These are phyloP conservation scores for Pythium folliculosum DNA, from an alignment of 352 stramenopile species.

Conservation along the genomic window DNA sequence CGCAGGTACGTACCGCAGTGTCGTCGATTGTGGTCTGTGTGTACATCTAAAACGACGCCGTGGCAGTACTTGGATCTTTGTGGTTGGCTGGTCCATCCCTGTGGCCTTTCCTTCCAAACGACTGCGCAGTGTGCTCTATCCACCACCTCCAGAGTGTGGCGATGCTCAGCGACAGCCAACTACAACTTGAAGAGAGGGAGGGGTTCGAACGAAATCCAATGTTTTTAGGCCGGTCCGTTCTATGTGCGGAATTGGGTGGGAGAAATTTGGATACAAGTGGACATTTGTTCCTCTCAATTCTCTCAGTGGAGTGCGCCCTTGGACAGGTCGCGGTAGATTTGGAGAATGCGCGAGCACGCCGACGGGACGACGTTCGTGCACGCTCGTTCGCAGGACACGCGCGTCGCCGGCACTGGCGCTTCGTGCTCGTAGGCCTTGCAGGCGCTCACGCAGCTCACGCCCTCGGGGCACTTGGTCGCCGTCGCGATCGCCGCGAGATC, in stretches of 20 bases:
- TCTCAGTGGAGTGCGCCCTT: constrained; percentile 29
- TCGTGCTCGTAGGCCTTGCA: constrained; percentile 67
- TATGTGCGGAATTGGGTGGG: constrained; percentile 10
- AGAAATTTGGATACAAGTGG: constrained; percentile 24
- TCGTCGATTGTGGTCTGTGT: background rate
- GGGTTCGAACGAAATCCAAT: too few species aligned
- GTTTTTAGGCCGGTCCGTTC: background rate
- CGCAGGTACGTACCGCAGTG: background rate
- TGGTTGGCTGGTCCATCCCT: too few species aligned
- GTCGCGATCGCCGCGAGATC: constrained; percentile 29
- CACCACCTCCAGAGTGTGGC: too few species aligned
- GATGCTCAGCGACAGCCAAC: background rate
- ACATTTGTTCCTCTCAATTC: constrained; percentile 1
- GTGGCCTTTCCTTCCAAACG: too few species aligned
- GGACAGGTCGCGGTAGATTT: constrained; percentile 67
- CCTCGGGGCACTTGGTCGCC: constrained; percentile 48
- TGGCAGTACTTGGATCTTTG: too few species aligned
- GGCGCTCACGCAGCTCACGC: constrained; percentile 57
- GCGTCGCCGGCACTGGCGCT: constrained; percentile 44
- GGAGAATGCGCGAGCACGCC: constrained; percentile 60
- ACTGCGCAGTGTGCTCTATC: too few species aligned
- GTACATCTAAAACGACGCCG: background rate
- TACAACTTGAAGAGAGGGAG: constrained; percentile 13
- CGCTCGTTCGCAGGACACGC: constrained; percentile 51
- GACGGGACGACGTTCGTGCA: constrained; percentile 65